Percentiles rank a stretch among this genome's conserved stretches.
phyloP scores from a whole-genome alignment of 108 stramenopile genomes.

The Cyclostephanos tholiformis region DNA sequence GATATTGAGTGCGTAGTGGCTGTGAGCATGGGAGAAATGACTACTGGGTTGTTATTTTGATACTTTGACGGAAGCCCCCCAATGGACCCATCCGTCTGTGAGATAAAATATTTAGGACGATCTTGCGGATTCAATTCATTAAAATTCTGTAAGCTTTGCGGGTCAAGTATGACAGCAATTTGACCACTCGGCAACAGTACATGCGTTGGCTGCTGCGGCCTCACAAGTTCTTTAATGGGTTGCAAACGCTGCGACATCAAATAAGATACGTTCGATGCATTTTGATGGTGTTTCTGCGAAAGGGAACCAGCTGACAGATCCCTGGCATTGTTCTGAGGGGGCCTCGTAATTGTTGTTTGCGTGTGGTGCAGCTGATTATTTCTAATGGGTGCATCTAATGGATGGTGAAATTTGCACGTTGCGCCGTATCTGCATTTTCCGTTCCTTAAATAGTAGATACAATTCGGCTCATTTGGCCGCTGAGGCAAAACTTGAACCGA shows the following conservation, averaged over 20 bases:
- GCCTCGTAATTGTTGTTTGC: slow-evolving; percentile 26
- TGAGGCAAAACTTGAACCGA: slow-evolving; percentile 69
- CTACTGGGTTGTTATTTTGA: slow-evolving; percentile 23
- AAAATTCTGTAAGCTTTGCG: slow-evolving; percentile 44
- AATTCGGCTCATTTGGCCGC: slow-evolving; percentile 85
- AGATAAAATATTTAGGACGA: slow-evolving; percentile 39
- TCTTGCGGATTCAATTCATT: slow-evolving; percentile 40
- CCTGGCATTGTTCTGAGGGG: not conserved
- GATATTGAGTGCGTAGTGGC: slow-evolving; percentile 38
- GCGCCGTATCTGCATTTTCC: slow-evolving; percentile 91
- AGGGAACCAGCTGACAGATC: slow-evolving; percentile 16
- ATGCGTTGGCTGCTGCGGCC: slow-evolving; percentile 40
- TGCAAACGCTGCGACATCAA: slow-evolving; percentile 31
- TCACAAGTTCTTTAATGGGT: slow-evolving; percentile 43
- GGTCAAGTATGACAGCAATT: slow-evolving; percentile 45
- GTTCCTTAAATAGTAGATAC: slow-evolving; percentile 87
- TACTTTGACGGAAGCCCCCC: slow-evolving; percentile 28
- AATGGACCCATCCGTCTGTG: slow-evolving; percentile 35
- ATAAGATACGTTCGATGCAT: slow-evolving; percentile 24
- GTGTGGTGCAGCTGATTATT: slow-evolving; percentile 19
- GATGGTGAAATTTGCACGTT: slow-evolving; percentile 92
- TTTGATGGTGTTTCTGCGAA: slow-evolving; percentile 10
- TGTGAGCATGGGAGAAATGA: slow-evolving; percentile 38
- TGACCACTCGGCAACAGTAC: slow-evolving; percentile 45
- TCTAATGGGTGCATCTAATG: slow-evolving; percentile 52